Evolutionary conservation across 75 land plant species (phyloP).

Genomic region (Larix kaempferi): DNA sequence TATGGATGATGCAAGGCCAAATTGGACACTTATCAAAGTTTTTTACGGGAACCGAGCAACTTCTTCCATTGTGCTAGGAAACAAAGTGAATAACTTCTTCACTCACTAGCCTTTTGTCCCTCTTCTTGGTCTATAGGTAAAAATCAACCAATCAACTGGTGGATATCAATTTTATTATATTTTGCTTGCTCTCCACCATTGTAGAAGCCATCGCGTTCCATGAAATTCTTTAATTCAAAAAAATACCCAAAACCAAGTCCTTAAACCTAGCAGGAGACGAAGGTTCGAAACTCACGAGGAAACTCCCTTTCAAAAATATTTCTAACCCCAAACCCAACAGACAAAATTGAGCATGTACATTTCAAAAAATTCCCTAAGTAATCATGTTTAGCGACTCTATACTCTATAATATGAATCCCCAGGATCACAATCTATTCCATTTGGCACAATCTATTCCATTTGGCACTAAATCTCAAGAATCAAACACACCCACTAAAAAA

Average conservation of each 20-base stretch:
- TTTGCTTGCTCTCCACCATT: conserved; percentile 26
- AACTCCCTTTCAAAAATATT: not conserved
- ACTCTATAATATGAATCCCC: not conserved
- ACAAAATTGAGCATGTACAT: not conserved
- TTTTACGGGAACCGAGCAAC: no score
- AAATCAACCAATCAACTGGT: no score
- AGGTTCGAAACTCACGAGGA: no score
- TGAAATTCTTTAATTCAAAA: conserved; percentile 13
- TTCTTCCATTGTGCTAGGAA: no score
- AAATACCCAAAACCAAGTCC: not conserved
- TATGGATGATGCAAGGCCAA: no score
- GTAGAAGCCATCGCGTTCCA: conserved; percentile 21
- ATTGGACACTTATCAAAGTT: no score
- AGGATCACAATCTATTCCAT: no score
- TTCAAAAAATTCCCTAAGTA: not conserved
- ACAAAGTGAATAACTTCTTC: no score
- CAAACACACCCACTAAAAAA: no score
- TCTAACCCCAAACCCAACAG: not conserved
- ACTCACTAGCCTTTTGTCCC: no score
- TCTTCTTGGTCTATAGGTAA: not conserved
- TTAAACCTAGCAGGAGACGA: not conserved
- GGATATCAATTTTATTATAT: conserved; percentile 21
- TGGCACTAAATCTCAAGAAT: not conserved
- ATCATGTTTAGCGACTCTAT: not conserved
- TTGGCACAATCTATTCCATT: not conserved